Evolutionary conservation across 495 filamentous ascomycete species (phyloP), one percentile per base, ranked within the genome.

Genomic region (Trichocladium uniseriatum): DNA sequence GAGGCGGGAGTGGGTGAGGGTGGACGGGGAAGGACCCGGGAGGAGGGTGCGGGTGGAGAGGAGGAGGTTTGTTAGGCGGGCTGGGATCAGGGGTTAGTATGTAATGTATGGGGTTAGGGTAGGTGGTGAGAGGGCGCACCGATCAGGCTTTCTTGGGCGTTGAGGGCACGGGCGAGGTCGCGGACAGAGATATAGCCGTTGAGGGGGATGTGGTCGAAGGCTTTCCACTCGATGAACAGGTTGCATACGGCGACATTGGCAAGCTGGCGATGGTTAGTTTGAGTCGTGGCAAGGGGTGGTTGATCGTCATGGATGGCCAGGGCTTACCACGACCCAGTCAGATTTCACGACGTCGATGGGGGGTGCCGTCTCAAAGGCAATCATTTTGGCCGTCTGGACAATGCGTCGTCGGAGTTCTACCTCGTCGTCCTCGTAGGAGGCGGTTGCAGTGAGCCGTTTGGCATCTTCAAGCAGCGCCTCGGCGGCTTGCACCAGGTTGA

Each of bases 121-220:
- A 1, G 22, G 28, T 13, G 14, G 13, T 4, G 29, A 28, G n/a
- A 21, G 11, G 20, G 51, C 52, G 5, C 31, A 58, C 61, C 45
- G n/a, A 65, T 38, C 10, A 65, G 54, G 5, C 38, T 46, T 28
- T 63, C 63, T 3, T 63, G 41, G 0, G 63, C 56, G n/a, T 58
- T 20, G 13, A 65, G 15, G 0, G 38, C 48, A 5, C n/a, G 21
- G 2, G 63, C 58, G 2, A 65, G 54, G 18, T 63, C 63, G 2
- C 47, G 6, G 29, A 54, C 45, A 2, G 60, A 62, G 40, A 65
- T 62, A 52, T 45, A 35, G 11, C 59, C 60, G 15, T 45, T 24
- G 18, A 58, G 41, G 13, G 63, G 60, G 46, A 65, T 65, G 20
- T 52, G 43, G 51, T 65, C 63, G 31, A 65, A 65, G 20, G 60